Conservation (phyloP, 768 basidiomycete species). For the Agaricus sinodeliciosus region DNA sequence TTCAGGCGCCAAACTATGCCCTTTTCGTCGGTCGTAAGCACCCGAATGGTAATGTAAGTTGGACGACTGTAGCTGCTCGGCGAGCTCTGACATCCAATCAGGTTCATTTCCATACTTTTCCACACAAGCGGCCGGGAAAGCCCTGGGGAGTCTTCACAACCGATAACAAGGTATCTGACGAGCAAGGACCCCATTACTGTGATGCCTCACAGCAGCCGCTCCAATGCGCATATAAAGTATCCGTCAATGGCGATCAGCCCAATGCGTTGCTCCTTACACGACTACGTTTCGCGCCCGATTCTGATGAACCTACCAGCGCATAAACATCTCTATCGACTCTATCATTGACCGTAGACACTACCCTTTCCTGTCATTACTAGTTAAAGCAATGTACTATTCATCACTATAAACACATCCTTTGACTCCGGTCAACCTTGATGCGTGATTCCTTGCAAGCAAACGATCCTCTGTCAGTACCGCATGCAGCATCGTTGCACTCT, state of each 20-base stretch:
- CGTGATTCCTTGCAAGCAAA: too few relatives aligned
- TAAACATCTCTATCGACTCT: not conserved
- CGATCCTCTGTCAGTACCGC: too few relatives aligned
- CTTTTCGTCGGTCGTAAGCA: constrained; percentile 71
- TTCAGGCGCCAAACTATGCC: constrained; percentile 67
- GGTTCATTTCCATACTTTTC: constrained; percentile 68
- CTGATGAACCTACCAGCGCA: constrained; percentile 1
- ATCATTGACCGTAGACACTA: not conserved
- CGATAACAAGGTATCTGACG: constrained; percentile 37
- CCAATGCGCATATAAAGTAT: constrained; percentile 11
- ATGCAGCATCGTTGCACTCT: too few relatives aligned
- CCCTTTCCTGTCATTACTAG: not conserved
- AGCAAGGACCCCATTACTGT: constrained; percentile 13
- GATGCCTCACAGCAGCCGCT: constrained; percentile 1
- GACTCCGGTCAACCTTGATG: too few relatives aligned
- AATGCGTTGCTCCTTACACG: constrained; percentile 13
- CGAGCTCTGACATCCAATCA: constrained; percentile 16
- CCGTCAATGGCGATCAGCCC: constrained; percentile 7
- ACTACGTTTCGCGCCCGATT: constrained; percentile 11
- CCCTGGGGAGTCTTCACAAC: constrained; percentile 74
- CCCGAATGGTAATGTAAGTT: constrained; percentile 30
- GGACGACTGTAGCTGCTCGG: not conserved
- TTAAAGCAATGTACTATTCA: not conserved
- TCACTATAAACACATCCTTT: too few relatives aligned
- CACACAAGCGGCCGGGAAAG: constrained; percentile 37